These are phyloP conservation scores for Backusella morwellensis DNA, from an alignment of 192 early-diverging fungal species.

Conservation along the genomic window DNA sequence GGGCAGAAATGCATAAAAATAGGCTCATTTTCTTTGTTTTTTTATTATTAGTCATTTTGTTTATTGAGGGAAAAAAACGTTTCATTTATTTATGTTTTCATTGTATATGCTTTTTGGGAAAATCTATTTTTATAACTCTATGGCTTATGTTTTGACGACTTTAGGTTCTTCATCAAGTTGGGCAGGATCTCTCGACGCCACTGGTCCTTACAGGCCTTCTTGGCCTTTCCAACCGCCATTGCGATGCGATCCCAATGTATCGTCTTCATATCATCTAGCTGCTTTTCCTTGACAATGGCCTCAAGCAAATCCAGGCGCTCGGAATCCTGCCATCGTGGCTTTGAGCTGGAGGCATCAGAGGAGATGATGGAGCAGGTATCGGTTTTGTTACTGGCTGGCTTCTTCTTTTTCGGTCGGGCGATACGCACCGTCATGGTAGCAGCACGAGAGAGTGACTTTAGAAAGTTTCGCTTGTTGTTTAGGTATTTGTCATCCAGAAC, in stretches of 20 bases:
- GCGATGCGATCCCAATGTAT: constrained; percentile 31
- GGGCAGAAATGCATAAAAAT: too few species aligned
- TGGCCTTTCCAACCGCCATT: constrained; percentile 23
- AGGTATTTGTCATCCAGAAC: background rate
- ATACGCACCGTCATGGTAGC: background rate
- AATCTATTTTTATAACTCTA: too few species aligned
- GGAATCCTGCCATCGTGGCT: constrained; percentile 30
- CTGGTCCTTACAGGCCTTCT: constrained; percentile 37
- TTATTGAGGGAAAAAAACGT: too few species aligned
- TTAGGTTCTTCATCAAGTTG: constrained; percentile 16
- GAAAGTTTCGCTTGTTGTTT: background rate
- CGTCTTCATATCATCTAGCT: constrained; percentile 27
- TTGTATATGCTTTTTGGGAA: too few species aligned
- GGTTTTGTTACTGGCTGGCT: background rate
- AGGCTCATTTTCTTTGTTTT: too few species aligned
- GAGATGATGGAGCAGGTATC: background rate
- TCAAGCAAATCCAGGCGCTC: constrained; percentile 22
- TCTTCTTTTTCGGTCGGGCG: background rate
- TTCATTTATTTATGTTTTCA: too few species aligned
- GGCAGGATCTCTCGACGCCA: constrained; percentile 33
- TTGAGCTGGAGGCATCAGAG: background rate
- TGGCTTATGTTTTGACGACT: background rate
- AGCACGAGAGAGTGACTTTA: background rate
- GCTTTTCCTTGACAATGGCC: constrained; percentile 31
- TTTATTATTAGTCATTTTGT: too few species aligned